Conservation (phyloP, 2,329 filamentous ascomycete species). For the Sporothrix variecibatus region DNA sequence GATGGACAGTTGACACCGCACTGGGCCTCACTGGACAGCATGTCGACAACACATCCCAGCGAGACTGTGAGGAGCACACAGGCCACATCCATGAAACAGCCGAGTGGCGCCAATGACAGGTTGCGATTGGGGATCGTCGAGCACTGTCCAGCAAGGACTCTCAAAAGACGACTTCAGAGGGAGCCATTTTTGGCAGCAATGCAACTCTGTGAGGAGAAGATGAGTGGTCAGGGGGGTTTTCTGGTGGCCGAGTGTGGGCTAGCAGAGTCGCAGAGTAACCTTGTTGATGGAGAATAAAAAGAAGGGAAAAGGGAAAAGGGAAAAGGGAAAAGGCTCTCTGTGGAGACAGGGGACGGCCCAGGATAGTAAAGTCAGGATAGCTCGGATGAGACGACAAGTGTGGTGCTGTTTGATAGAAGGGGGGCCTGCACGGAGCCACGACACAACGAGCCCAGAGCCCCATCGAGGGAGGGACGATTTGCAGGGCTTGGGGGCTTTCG, state of each 20-base stretch:
- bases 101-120: conserved; percentile 35
- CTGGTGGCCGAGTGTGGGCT: neutral
- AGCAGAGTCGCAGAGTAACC: conserved; percentile 13
- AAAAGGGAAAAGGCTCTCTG: neutral
- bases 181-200: conserved; percentile 16
- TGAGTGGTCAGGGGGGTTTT: neutral
- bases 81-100: conserved; percentile 40
- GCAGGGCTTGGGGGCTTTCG: neutral
- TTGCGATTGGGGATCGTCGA: conserved; percentile 27
- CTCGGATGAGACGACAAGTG: conserved; percentile 37
- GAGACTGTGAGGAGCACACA: conserved; percentile 22
- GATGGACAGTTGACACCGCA: neutral
- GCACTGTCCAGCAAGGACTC: conserved; percentile 24
- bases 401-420: conserved; percentile 29
- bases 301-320: neutral
- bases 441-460: conserved; percentile 27
- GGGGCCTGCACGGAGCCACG: conserved; percentile 3
- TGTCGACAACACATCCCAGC: conserved; percentile 7
- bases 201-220: conserved; percentile 2
- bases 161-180: neutral
- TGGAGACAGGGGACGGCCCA: neutral
- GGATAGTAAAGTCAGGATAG: conserved; percentile 31
- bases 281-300: conserved; percentile 10
- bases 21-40: neutral
- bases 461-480: neutral